Percentiles rank a stretch among this genome's conserved stretches.
These are phyloP conservation scores for Pseudocercospora musae DNA, from an alignment of 2,329 filamentous ascomycete genomes.

Conservation along the genomic window DNA sequence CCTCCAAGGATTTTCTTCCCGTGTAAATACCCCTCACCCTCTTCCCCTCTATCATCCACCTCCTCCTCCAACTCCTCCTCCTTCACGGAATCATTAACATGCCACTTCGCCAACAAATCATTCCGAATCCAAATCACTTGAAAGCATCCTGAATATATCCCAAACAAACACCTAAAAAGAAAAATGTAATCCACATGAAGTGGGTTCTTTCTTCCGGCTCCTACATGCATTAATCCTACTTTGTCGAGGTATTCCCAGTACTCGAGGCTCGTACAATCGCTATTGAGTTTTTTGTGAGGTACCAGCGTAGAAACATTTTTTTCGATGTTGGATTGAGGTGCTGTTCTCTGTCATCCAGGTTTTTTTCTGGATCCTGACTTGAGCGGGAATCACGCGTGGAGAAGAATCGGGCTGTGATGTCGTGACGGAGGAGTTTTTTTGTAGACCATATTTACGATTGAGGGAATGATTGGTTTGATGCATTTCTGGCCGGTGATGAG, in stretches of 20 bases:
- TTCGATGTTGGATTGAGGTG: constrained; percentile 71
- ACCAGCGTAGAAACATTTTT: constrained; percentile 75
- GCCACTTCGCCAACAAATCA: constrained; percentile 81
- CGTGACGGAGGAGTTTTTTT: constrained; percentile 75
- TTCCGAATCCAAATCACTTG: constrained; percentile 86
- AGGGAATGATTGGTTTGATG: constrained; percentile 76
- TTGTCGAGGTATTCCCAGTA: constrained; percentile 85
- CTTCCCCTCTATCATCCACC: background rate
- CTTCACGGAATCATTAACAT: constrained; percentile 34
- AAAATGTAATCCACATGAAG: constrained; percentile 79
- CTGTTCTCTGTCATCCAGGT: constrained; percentile 63
- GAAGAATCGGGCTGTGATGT: constrained; percentile 78
- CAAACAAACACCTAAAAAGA: constrained; percentile 66
- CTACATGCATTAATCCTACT: constrained; percentile 80
- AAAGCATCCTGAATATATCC: constrained; percentile 76
- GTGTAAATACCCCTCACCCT: constrained; percentile 26
- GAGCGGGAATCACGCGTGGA: constrained; percentile 59
- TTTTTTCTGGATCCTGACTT: constrained; percentile 65
- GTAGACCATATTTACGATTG: constrained; percentile 81
- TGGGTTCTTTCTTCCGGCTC: constrained; percentile 66
- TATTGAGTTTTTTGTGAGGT: constrained; percentile 70
- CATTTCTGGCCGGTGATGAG: constrained; percentile 68
- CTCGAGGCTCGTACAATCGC: constrained; percentile 69
- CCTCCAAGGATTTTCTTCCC: constrained; percentile 11
- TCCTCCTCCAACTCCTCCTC: background rate